Conservation (phyloP, 495 filamentous ascomycete species). For the Ramalina peruviana region DNA sequence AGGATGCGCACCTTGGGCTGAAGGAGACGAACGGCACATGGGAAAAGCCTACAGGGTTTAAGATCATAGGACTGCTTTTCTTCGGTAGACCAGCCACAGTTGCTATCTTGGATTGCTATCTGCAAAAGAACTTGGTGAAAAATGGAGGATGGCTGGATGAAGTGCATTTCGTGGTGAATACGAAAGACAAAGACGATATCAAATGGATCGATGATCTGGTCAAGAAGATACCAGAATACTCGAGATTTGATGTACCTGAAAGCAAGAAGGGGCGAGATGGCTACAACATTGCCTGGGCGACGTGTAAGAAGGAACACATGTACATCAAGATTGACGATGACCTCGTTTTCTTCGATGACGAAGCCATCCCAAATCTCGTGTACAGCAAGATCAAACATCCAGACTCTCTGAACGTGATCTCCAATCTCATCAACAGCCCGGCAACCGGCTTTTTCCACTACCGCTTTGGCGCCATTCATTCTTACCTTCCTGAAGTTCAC, state of each 20-base stretch:
- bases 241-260: slow-evolving; percentile 10
- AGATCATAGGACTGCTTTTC: slow-evolving; percentile 32
- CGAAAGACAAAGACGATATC: slow-evolving; percentile 29
- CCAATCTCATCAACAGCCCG: slow-evolving; percentile 35
- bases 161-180: slow-evolving; percentile 33
- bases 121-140: slow-evolving; percentile 30
- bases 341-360: slow-evolving; percentile 34
- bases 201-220: slow-evolving; percentile 24
- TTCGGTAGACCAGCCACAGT: slow-evolving; percentile 9
- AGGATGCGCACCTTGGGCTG: too few species aligned
- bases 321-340: slow-evolving; percentile 41
- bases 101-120: slow-evolving; percentile 33
- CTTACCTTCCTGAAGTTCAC: slow-evolving; percentile 28
- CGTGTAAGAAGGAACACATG: slow-evolving; percentile 25
- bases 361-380: slow-evolving; percentile 31
- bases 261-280: slow-evolving; percentile 6
- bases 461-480: slow-evolving; percentile 28
- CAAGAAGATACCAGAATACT: slow-evolving; percentile 10
- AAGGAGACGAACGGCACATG: neutral
- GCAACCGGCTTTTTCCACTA: slow-evolving; percentile 31
- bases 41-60: slow-evolving; percentile 24
- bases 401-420: slow-evolving; percentile 28
- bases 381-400: slow-evolving; percentile 29
- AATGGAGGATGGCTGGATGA: slow-evolving; percentile 37
- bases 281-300: slow-evolving; percentile 25